Evolutionary conservation across 768 basidiomycete species (phyloP), one percentile per base, ranked within the genome.

Genomic region (Phlebiopsis flavidoalba): DNA sequence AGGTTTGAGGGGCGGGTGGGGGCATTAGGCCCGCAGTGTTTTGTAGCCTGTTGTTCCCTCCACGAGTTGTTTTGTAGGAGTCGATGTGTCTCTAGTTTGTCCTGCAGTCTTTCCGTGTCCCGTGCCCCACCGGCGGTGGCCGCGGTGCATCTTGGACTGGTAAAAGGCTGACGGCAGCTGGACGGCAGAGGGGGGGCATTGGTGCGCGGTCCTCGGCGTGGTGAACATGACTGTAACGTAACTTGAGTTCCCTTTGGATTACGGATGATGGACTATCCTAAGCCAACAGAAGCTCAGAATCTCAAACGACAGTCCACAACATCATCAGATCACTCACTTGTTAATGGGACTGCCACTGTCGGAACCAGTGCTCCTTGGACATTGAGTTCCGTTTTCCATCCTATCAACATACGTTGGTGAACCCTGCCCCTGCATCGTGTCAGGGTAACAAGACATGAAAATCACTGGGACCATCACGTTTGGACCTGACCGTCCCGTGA

Each of bases 321-420:
- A 43, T 6, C 15, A 12, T 36, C 17, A 45, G 56, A 12, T 24
- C 10, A 57, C 70, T 36, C 36, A 73, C 78, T 40, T 61, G 49
- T 73, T 73, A 47, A 71, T 71, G 0, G 49, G 70, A 10, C 21
- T 61, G n/a, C 70, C 69, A 72, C 12, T 36, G 57, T 1, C 61
- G 61, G 69, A 80, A 81, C 79, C 79, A 82, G 8, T 62, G 48
- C 12, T 80, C 79, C n/a, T n/a, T 74, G 63, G 1, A 81, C 71
- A 35, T 75, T 70, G 19, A 80, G n/a, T n/a, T 71, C 11, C 77
- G 74, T 65, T 80, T n/a, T 82, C 80, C 80, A 81, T 7, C 80
- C 80, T 81, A 52, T 12, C 31, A n/a, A n/a, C n/a, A 52, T 24
- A 26, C 36, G 22, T n/a, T 51, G 19, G 49, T 46, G 26, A 55